Conservation (phyloP, 345 rosid species). For the Anastatica hierochuntica region DNA sequence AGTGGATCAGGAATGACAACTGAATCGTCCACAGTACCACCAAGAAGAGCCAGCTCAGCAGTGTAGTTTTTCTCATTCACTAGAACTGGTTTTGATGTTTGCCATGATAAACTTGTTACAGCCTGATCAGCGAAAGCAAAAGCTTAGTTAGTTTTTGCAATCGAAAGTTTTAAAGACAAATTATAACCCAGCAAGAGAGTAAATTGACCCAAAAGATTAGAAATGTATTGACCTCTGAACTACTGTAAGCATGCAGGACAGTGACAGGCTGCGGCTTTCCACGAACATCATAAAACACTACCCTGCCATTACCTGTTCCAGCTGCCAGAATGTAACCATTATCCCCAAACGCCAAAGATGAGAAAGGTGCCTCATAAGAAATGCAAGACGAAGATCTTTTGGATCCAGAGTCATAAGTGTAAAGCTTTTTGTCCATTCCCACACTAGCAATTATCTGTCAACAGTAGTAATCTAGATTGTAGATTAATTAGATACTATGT, state of each 20-base stretch:
- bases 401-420: conserved; percentile 81
- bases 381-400: conserved; percentile 64
- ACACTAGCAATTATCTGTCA: conserved; percentile 84
- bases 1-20: conserved; percentile 96
- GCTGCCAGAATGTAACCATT: conserved; percentile 88
- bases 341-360: conserved; percentile 94
- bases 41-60: conserved; percentile 86
- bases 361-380: conserved; percentile 84
- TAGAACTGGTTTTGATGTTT: conserved; percentile 78
- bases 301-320: conserved; percentile 86
- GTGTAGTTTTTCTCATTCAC: conserved; percentile 73
- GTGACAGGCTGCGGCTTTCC: conserved; percentile 83
- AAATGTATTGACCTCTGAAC: conserved; percentile 63
- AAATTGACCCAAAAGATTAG: neutral
- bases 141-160: neutral
- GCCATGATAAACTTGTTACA: conserved; percentile 94
- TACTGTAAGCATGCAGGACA: conserved; percentile 79
- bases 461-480: conserved; percentile 7
- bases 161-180: neutral
- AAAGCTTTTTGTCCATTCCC: conserved; percentile 92
- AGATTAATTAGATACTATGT: conserved; percentile 4
- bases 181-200: neutral
- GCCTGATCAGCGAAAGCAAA: conserved; percentile 41
- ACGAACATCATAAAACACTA: conserved; percentile 91
- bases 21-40: conserved; percentile 79